Evolutionary conservation across 176 grass and related monocot species (phyloP).

Genomic region (Calamus simplicifolius): DNA sequence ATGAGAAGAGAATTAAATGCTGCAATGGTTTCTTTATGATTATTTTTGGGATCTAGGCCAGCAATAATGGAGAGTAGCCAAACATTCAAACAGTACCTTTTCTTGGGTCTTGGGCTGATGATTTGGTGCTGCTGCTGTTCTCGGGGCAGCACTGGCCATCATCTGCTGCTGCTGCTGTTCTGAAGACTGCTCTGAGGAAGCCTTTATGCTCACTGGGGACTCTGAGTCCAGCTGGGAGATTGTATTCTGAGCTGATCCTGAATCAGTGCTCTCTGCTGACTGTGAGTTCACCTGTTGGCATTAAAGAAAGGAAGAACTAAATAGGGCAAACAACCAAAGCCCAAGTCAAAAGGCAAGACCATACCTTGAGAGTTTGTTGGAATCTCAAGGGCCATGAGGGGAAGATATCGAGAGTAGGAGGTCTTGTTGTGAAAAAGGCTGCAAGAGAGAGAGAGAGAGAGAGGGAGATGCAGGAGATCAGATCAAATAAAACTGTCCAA

Average conservation of each 20-base stretch:
- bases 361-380: slow-evolving; percentile 12
- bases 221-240: slow-evolving; percentile 35
- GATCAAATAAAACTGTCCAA: slow-evolving; percentile 2
- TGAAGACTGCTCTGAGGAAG: slow-evolving; percentile 18
- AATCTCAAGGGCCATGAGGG: slow-evolving; percentile 14
- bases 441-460: slow-evolving; percentile 1
- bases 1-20: too few species aligned
- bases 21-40: too few species aligned
- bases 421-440: slow-evolving; percentile 11
- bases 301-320: neutral
- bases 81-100: slow-evolving; percentile 27
- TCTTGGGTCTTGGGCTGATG: slow-evolving; percentile 21
- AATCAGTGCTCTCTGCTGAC: slow-evolving; percentile 32
- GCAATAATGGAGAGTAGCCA: slow-evolving; percentile 5
- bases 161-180: slow-evolving; percentile 3
- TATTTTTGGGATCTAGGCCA: slow-evolving; percentile 13
- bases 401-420: slow-evolving; percentile 19
- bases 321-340: neutral
- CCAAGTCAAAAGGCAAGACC: neutral
- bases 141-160: slow-evolving; percentile 8
- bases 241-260: slow-evolving; percentile 34
- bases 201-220: slow-evolving; percentile 31
- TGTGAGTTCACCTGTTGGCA: slow-evolving; percentile 16
- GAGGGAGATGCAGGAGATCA: neutral
- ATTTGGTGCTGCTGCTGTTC: slow-evolving; percentile 2